These are phyloP conservation scores for Dactylellina leptospora DNA, from an alignment of 2,329 filamentous ascomycete genomes.

Conservation along the genomic window DNA sequence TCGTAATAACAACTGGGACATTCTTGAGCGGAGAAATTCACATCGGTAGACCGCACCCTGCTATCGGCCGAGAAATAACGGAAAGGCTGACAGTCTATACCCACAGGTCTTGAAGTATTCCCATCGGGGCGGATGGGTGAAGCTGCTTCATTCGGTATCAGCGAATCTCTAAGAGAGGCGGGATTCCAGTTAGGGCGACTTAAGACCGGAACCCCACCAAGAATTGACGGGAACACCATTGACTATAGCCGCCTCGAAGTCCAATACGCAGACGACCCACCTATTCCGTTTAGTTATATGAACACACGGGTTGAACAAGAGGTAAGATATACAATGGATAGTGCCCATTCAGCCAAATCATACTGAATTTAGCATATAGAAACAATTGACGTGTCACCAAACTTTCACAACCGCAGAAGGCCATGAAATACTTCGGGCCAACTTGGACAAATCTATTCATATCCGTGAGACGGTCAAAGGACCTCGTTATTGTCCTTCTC, in stretches of 20 bases:
- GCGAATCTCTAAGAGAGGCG: conserved; percentile 85
- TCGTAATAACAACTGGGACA: conserved; percentile 95
- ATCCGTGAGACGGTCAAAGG: conserved; percentile 95
- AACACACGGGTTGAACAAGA: conserved; percentile 80
- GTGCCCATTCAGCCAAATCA: background rate
- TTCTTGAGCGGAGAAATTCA: conserved; percentile 97
- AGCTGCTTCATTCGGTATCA: conserved; percentile 88
- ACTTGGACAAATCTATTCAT: conserved; percentile 95
- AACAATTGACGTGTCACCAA: conserved; percentile 84
- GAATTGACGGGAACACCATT: conserved; percentile 82
- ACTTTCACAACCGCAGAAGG: conserved; percentile 85
- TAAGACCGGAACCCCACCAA: conserved; percentile 94
- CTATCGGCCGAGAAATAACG: background rate
- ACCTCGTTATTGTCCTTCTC: conserved; percentile 91
- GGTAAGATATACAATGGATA: conserved; percentile 58
- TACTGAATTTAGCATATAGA: conserved; percentile 14
- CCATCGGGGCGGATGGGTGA: conserved; percentile 94
- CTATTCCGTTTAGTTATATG: conserved; percentile 89
- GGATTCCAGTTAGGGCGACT: conserved; percentile 88
- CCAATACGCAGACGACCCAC: conserved; percentile 84
- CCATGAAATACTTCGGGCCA: conserved; percentile 83
- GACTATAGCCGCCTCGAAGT: conserved; percentile 75
- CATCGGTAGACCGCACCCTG: conserved; percentile 63
- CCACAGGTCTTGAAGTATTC: conserved; percentile 76
- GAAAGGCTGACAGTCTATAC: conserved; percentile 9